Conservation (phyloP, 1,284 basidiomycete genomes). For the Athelia sp. region DNA sequence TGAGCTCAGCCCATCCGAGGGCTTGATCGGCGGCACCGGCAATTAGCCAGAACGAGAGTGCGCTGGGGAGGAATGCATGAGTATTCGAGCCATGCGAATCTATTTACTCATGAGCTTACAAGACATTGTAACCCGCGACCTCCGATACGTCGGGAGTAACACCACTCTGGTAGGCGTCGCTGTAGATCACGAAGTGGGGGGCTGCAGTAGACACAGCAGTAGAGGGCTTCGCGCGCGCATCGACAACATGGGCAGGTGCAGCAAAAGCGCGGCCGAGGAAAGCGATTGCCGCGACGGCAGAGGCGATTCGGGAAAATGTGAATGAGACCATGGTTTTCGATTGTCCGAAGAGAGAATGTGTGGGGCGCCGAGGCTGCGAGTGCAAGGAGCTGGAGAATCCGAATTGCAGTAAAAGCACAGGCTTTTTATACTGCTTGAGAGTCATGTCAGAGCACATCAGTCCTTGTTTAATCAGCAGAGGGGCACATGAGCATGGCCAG, state of each 20-base stretch:
- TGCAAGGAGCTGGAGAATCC: too few relatives aligned
- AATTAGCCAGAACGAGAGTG: constrained; percentile 7
- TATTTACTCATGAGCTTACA: not conserved
- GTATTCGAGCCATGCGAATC: not conserved
- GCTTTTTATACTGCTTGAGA: too few relatives aligned
- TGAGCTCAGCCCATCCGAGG: constrained; percentile 7
- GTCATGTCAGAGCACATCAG: too few relatives aligned
- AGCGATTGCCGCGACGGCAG: not conserved
- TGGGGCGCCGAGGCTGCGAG: too few relatives aligned
- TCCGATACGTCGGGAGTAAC: constrained; percentile 3
- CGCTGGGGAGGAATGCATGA: not conserved
- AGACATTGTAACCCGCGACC: not conserved
- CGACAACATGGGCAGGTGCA: not conserved
- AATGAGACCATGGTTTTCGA: not conserved
- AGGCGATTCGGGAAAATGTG: not conserved
- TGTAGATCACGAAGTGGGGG: constrained; percentile 10
- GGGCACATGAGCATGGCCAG: too few relatives aligned
- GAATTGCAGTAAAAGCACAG: too few relatives aligned
- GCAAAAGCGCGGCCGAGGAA: not conserved
- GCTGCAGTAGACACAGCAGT: not conserved
- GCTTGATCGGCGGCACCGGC: constrained; percentile 11
- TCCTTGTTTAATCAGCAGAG: too few relatives aligned
- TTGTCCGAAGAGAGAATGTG: too few relatives aligned
- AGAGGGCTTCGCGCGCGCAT: too few relatives aligned
- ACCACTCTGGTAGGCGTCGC: constrained; percentile 7